These are phyloP conservation scores for Beauveria australis DNA, from an alignment of 2,329 filamentous ascomycete genomes.

Conservation along the genomic window DNA sequence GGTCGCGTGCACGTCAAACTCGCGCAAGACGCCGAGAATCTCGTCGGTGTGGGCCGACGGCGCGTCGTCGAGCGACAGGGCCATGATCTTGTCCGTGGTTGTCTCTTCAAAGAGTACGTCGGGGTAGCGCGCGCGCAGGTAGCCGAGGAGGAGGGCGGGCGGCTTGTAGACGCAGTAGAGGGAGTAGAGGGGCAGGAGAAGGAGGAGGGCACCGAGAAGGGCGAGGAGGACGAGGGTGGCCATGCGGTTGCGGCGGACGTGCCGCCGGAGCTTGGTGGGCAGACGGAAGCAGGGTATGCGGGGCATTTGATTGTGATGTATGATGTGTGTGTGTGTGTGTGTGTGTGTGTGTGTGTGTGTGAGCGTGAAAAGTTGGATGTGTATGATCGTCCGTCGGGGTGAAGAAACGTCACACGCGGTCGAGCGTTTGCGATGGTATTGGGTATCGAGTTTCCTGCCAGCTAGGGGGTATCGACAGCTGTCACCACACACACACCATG, in stretches of 20 bases:
- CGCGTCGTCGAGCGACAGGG: slow-evolving; percentile 80
- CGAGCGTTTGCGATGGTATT: too few relatives aligned
- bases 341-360: not conserved
- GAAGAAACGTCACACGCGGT: too few relatives aligned
- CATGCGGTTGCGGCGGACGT: slow-evolving; percentile 51
- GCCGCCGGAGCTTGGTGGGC: slow-evolving; percentile 48
- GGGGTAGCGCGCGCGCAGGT: slow-evolving; percentile 64
- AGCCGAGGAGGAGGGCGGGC: slow-evolving; percentile 59
- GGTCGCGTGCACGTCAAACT: slow-evolving; percentile 63
- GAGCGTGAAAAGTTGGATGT: not conserved
- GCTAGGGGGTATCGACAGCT: not conserved
- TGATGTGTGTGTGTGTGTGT: too few relatives aligned
- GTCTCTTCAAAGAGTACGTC: slow-evolving; percentile 68
- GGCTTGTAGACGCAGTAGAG: slow-evolving; percentile 76
- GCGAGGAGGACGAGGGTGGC: slow-evolving; percentile 39
- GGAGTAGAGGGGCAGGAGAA: slow-evolving; percentile 32
- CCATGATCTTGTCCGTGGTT: slow-evolving; percentile 56
- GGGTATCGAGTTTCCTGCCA: not conserved
- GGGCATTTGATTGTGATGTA: slow-evolving; percentile 21
- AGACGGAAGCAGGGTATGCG: slow-evolving; percentile 43
- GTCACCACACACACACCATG: not conserved
- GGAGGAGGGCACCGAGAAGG: slow-evolving; percentile 26
- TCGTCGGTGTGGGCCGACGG: slow-evolving; percentile 64
- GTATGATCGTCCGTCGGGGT: too few relatives aligned
- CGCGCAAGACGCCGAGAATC: slow-evolving; percentile 60